Percentiles rank a stretch among this genome's conserved stretches.
phyloP scores from a whole-genome alignment of 140 eudicot genomes.

The Stevia rebaudiana region DNA sequence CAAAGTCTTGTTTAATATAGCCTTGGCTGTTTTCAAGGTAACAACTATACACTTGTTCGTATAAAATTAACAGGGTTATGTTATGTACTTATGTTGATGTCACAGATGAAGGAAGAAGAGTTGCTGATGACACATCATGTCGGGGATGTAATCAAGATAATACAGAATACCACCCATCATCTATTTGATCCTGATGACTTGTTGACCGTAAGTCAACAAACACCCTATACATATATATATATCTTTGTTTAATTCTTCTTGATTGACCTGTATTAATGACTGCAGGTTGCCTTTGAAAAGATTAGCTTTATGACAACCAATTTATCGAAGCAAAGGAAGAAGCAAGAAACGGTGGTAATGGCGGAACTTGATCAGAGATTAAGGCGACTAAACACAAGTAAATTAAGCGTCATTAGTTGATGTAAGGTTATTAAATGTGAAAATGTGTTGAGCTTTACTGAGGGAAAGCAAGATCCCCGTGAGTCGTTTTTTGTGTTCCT shows the following conservation, averaged over 20 bases:
- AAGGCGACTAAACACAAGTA: constrained; percentile 63
- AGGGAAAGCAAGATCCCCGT: constrained; percentile 29
- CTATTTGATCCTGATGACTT: constrained; percentile 91
- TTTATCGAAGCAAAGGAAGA: constrained; percentile 88
- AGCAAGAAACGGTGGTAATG: constrained; percentile 98
- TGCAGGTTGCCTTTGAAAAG: constrained; percentile 81
- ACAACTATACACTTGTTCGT: neutral
- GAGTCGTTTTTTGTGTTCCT: constrained; percentile 29
- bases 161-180: constrained; percentile 78
- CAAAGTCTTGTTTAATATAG: constrained; percentile 64
- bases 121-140: constrained; percentile 60
- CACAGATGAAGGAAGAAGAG: constrained; percentile 90
- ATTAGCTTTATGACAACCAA: constrained; percentile 67
- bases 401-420: constrained; percentile 23
- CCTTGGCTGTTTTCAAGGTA: constrained; percentile 92
- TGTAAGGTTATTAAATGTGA: constrained; percentile 15
- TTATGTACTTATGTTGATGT: no score
- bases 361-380: constrained; percentile 89
- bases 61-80: neutral
- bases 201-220: constrained; percentile 51
- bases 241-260: neutral
- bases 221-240: neutral
- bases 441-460: constrained; percentile 24
- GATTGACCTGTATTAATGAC: constrained; percentile 1
- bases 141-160: constrained; percentile 76